Conservation (phyloP, 441 rosid species). For the Hypseocharis bilobata region DNA sequence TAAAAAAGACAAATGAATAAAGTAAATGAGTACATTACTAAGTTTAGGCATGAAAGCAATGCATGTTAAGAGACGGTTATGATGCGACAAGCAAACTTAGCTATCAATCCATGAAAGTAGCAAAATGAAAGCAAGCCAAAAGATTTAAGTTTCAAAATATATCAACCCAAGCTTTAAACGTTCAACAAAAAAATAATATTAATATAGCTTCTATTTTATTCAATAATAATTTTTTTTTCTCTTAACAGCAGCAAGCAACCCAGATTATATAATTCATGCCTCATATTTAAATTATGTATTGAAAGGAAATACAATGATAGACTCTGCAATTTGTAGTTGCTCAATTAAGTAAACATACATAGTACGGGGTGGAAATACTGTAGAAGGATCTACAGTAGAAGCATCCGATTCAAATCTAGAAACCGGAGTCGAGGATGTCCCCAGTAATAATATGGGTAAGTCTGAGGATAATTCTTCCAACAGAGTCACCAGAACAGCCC, state of each 20-base stretch:
- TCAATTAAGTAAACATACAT: slow-evolving; percentile 46
- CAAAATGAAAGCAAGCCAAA: not conserved
- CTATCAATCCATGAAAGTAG: not conserved
- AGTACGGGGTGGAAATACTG: slow-evolving; percentile 60
- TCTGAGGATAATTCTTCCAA: slow-evolving; percentile 90
- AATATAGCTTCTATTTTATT: not conserved
- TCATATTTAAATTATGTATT: not conserved
- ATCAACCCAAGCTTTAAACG: not conserved
- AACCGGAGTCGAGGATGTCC: slow-evolving; percentile 49
- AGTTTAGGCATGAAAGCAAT: not conserved
- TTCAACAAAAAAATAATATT: not conserved
- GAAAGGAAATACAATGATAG: slow-evolving; percentile 6
- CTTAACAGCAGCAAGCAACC: not conserved
- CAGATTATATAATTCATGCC: not conserved
- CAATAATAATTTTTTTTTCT: not conserved
- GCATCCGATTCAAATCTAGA: slow-evolving; percentile 45
- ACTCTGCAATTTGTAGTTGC: slow-evolving; percentile 8
- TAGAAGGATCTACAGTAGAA: slow-evolving; percentile 33
- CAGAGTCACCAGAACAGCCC: slow-evolving; percentile 78
- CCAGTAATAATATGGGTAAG: slow-evolving; percentile 75
- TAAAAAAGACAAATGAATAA: slow-evolving; percentile 21
- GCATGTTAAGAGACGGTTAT: not conserved
- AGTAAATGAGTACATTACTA: slow-evolving; percentile 16
- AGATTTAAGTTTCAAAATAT: not conserved
- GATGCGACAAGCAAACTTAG: not conserved